A percentile compares a stretch with the other conserved stretches of the same genome.
Evolutionary conservation across 148 eudicot species (phyloP).

Genomic region (Linanthus parryae): DNA sequence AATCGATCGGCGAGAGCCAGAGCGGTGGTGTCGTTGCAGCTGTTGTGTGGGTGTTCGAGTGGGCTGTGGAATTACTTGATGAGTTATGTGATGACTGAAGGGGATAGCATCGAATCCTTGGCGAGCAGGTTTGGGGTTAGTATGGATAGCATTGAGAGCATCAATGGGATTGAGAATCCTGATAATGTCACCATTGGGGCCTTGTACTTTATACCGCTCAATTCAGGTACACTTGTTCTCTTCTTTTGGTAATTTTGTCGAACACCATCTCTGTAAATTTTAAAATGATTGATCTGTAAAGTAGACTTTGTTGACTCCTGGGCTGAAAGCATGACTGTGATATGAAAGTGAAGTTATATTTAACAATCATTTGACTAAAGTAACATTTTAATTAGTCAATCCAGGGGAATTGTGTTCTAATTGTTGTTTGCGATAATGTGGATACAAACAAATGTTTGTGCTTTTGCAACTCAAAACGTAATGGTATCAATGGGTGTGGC

Average conservation of each 20-base stretch:
- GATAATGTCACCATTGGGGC: constrained; percentile 70
- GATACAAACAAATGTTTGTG: too few relatives aligned
- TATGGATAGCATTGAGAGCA: constrained; percentile 85
- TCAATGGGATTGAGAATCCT: constrained; percentile 73
- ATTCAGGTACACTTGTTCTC: constrained; percentile 50
- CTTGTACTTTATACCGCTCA: constrained; percentile 70
- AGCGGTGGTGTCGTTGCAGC: constrained; percentile 51
- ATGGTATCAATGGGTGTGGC: too few relatives aligned
- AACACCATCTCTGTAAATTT: too few relatives aligned
- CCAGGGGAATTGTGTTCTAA: too few relatives aligned
- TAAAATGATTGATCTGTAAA: too few relatives aligned
- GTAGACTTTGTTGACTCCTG: too few relatives aligned
- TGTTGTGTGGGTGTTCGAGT: constrained; percentile 95
- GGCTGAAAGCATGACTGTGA: too few relatives aligned
- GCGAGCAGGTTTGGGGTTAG: constrained; percentile 97
- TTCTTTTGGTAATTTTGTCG: not conserved
- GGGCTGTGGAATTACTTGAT: constrained; percentile 90
- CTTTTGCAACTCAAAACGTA: too few relatives aligned
- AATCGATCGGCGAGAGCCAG: constrained; percentile 39
- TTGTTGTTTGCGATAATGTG: too few relatives aligned
- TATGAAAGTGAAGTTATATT: too few relatives aligned
- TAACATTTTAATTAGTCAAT: too few relatives aligned
- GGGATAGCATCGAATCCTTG: constrained; percentile 67
- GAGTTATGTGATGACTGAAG: constrained; percentile 91
- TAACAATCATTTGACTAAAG: too few relatives aligned